Percentiles rank a stretch among this genome's conserved stretches.
phyloP scores from a whole-genome alignment of 2,329 filamentous ascomycete genomes.

The Aspergillus candidus region DNA sequence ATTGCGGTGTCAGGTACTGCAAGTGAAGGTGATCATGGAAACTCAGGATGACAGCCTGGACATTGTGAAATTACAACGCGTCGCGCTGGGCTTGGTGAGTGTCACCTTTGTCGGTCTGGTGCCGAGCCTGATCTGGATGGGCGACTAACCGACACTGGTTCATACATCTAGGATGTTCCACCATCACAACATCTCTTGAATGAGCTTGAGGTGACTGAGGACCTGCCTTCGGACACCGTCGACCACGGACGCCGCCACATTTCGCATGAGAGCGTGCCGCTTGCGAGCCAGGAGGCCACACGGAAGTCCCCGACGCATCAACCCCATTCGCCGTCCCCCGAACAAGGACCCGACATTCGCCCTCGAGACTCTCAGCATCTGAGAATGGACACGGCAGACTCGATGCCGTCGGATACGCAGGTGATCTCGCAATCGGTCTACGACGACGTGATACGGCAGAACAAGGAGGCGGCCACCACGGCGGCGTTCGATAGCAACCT shows the following conservation, averaged over 20 bases:
- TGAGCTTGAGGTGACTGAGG: conserved; percentile 7
- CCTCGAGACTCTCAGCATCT: conserved; percentile 14
- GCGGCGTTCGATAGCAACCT: conserved; percentile 17
- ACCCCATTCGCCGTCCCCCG: conserved; percentile 6
- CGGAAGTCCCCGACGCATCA: conserved; percentile 8
- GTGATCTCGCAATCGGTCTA: conserved; percentile 41
- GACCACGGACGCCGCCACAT: conserved; percentile 1
- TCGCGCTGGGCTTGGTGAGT: conserved; percentile 37
- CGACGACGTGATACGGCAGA: conserved; percentile 35
- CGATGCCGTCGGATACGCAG: conserved; percentile 38
- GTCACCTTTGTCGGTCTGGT: conserved; percentile 20
- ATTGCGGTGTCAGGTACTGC: background rate
- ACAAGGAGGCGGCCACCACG: conserved; percentile 25
- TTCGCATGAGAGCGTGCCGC: conserved; percentile 6
- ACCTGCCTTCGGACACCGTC: conserved; percentile 1
- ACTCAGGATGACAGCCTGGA: conserved; percentile 38
- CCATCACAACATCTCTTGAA: conserved; percentile 19
- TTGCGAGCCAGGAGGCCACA: conserved; percentile 7
- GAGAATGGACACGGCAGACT: conserved; percentile 32
- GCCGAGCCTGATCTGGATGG: conserved; percentile 18
- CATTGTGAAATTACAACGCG: conserved; percentile 35
- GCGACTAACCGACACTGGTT: conserved; percentile 25
- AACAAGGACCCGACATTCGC: conserved; percentile 12
- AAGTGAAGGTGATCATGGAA: conserved; percentile 25
- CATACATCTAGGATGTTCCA: conserved; percentile 24